Conservation (phyloP, 495 filamentous ascomycete species). For the Aspergillus kassunensis region DNA sequence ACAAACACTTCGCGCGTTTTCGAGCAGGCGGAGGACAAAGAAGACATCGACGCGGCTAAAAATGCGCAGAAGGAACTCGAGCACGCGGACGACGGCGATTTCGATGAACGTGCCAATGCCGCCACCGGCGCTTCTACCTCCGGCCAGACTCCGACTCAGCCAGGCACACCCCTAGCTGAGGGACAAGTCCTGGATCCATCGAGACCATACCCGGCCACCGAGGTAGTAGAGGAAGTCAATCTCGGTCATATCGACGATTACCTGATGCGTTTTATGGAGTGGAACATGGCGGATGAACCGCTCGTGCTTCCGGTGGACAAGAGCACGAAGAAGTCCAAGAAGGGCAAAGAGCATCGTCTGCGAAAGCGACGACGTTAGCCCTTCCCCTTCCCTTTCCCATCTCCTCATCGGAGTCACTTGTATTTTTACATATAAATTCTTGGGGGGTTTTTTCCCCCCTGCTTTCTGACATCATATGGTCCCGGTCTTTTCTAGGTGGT, state of each 20-base stretch:
- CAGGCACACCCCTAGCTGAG: conserved; percentile 28
- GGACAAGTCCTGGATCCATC: conserved; percentile 8
- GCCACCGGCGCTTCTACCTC: conserved; percentile 20
- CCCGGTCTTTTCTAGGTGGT: not conserved
- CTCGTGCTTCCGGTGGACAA: conserved; percentile 77
- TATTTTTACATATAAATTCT: not conserved
- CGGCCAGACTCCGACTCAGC: conserved; percentile 20
- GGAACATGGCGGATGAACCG: conserved; percentile 71
- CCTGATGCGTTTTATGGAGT: conserved; percentile 74
- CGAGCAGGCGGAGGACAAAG: conserved; percentile 84
- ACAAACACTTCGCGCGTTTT: conserved; percentile 59
- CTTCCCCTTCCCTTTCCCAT: not conserved
- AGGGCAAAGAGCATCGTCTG: conserved; percentile 65
- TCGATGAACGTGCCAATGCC: conserved; percentile 60
- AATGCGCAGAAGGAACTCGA: conserved; percentile 83
- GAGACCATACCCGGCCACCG: conserved; percentile 1
- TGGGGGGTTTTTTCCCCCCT: not conserved
- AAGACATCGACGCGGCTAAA: conserved; percentile 84
- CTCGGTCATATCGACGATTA: conserved; percentile 74
- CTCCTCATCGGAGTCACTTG: conserved; percentile 5
- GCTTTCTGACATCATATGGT: not conserved
- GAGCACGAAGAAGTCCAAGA: conserved; percentile 71
- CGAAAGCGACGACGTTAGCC: conserved; percentile 37
- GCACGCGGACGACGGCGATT: conserved; percentile 84
- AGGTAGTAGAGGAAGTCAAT: conserved; percentile 29